phyloP scores from a whole-genome alignment of 805 yeast species.

The Wickerhamiella allomyrinae region DNA sequence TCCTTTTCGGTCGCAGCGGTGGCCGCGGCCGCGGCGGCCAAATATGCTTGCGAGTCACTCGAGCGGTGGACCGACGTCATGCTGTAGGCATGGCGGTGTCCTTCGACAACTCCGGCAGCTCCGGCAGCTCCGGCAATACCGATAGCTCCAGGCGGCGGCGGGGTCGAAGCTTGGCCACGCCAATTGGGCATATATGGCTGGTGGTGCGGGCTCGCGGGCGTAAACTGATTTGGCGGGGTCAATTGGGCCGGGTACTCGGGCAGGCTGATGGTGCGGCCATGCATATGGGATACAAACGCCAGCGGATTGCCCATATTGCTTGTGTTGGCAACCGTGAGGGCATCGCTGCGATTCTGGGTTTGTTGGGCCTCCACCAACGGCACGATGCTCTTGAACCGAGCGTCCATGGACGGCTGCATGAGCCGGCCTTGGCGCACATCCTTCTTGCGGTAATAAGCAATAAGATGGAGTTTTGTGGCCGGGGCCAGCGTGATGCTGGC shows the following conservation, averaged over 20 bases:
- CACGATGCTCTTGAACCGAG: slow-evolving; percentile 18
- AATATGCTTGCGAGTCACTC: not conserved
- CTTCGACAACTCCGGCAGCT: not conserved
- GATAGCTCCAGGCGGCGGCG: not conserved
- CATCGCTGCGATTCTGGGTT: not conserved
- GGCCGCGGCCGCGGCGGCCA: not conserved
- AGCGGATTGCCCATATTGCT: not conserved
- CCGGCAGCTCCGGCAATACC: too few relatives aligned
- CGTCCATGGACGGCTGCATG: slow-evolving; percentile 34
- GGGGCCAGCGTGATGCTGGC: slow-evolving; percentile 41
- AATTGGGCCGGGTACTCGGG: not conserved
- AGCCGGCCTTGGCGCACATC: slow-evolving; percentile 22
- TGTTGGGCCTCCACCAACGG: not conserved
- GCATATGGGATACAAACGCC: not conserved
- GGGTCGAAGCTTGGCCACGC: not conserved
- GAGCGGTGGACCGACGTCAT: not conserved
- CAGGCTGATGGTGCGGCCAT: not conserved
- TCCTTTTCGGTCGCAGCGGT: not conserved
- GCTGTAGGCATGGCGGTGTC: not conserved
- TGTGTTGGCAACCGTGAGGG: not conserved
- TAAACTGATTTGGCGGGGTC: not conserved
- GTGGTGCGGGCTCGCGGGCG: not conserved
- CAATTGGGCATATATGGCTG: not conserved
- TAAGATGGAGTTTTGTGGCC: slow-evolving; percentile 44
- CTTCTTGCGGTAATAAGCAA: slow-evolving; percentile 34